Percentiles rank a stretch among this genome's conserved stretches.
phyloP scores from a whole-genome alignment of 371 early-diverging fungal genomes.

The Rozella allomycis region DNA sequence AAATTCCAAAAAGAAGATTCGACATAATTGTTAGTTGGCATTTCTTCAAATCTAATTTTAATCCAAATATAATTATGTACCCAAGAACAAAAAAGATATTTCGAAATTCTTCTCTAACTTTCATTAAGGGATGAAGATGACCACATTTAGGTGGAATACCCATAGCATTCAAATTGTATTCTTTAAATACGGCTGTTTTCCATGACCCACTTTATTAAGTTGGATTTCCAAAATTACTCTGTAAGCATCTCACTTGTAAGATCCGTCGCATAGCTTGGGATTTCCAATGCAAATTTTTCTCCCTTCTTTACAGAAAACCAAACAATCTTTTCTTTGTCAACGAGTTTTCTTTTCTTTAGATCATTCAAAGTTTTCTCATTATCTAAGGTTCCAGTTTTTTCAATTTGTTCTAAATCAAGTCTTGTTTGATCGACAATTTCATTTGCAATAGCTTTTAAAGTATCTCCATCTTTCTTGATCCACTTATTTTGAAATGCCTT shows the following conservation, averaged over 20 bases:
- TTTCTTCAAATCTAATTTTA: conserved; percentile 72
- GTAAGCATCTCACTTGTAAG: conserved; percentile 86
- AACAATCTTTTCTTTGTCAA: conserved; percentile 20
- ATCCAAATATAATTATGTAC: conserved; percentile 10
- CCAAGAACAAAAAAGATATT: conserved; percentile 98
- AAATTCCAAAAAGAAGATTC: conserved; percentile 99
- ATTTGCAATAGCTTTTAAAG: conserved; percentile 28
- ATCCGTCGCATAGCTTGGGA: conserved; percentile 79
- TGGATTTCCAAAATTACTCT: conserved; percentile 21
- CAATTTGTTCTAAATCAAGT: conserved; percentile 42
- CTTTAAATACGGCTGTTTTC: conserved; percentile 80
- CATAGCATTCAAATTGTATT: conserved; percentile 91
- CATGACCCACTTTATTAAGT: conserved; percentile 50
- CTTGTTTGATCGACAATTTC: conserved; percentile 60
- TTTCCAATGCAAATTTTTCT: conserved; percentile 50
- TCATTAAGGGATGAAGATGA: conserved; percentile 94
- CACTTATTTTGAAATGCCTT: conserved; percentile 90
- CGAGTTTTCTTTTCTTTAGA: conserved; percentile 67
- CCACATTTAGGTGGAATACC: conserved; percentile 74
- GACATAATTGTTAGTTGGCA: conserved; percentile 95
- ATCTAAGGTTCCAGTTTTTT: conserved; percentile 27
- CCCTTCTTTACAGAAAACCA: conserved; percentile 79
- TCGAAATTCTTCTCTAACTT: conserved; percentile 96
- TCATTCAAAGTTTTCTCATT: conserved; percentile 48
- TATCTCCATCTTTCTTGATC: conserved; percentile 59